Evolutionary conservation across 805 yeast genomes (phyloP).

Genomic region (Yamadazyma tumulicola): DNA sequence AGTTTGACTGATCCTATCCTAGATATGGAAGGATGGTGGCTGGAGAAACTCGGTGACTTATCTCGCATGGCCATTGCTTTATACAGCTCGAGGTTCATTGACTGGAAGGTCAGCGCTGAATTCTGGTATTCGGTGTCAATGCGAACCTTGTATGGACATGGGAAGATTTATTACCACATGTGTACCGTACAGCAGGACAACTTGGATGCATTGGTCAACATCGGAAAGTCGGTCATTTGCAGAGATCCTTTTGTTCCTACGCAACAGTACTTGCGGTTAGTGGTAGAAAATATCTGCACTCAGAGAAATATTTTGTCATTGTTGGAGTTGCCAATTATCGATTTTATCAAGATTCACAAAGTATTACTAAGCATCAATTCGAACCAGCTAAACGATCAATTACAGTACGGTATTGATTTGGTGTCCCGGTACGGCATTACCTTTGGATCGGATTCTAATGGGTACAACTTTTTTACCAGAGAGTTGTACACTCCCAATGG

Average conservation of each 20-base stretch:
- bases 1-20: slow-evolving; percentile 52
- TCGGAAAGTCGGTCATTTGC: slow-evolving; percentile 76
- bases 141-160: slow-evolving; percentile 75
- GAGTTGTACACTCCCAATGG: slow-evolving; percentile 35
- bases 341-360: slow-evolving; percentile 64
- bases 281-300: slow-evolving; percentile 74
- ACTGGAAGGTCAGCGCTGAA: slow-evolving; percentile 82
- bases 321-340: slow-evolving; percentile 57
- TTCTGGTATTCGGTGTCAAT: slow-evolving; percentile 78
- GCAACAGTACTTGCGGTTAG: slow-evolving; percentile 69
- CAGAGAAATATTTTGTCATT: slow-evolving; percentile 57
- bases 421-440: slow-evolving; percentile 64
- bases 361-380: slow-evolving; percentile 57
- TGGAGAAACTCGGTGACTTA: slow-evolving; percentile 80
- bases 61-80: slow-evolving; percentile 86
- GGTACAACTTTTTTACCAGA: slow-evolving; percentile 57
- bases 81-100: slow-evolving; percentile 73
- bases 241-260: slow-evolving; percentile 84
- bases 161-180: slow-evolving; percentile 82
- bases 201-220: slow-evolving; percentile 72
- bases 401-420: slow-evolving; percentile 54
- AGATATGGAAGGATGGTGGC: slow-evolving; percentile 73
- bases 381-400: slow-evolving; percentile 20
- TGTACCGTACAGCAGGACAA: slow-evolving; percentile 80
- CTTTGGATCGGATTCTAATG: slow-evolving; percentile 64